phyloP scores from a whole-genome alignment of 345 rosid species.

The Schrenkiella parvula region DNA sequence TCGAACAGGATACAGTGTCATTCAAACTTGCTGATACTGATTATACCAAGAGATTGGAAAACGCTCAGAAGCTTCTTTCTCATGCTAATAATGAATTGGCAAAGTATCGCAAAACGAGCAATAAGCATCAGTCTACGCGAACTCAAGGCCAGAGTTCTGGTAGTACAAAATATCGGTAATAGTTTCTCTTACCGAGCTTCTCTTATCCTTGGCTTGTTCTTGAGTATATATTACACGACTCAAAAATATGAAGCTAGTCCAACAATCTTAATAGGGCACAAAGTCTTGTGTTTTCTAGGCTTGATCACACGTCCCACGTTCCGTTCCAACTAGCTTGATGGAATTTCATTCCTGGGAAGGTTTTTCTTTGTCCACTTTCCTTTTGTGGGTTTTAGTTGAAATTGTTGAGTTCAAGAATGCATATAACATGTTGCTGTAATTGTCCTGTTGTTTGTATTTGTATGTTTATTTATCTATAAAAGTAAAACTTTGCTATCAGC shows the following conservation, averaged over 20 bases:
- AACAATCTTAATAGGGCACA: not conserved
- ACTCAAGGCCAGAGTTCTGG: constrained; percentile 35
- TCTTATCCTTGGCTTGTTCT: constrained; percentile 1
- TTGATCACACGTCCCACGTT: constrained; percentile 3
- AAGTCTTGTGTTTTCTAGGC: not conserved
- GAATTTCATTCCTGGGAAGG: not conserved
- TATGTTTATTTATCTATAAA: constrained; percentile 5
- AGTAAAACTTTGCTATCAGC: not conserved
- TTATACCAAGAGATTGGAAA: constrained; percentile 40
- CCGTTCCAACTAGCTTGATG: not conserved
- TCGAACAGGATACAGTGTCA: constrained; percentile 42
- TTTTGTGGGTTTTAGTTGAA: too few species aligned
- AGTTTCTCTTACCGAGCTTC: not conserved
- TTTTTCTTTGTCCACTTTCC: too few species aligned
- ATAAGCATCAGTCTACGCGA: constrained; percentile 33
- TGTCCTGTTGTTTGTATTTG: not conserved
- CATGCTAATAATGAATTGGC: constrained; percentile 53
- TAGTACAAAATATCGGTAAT: constrained; percentile 35
- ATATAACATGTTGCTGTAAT: constrained; percentile 4
- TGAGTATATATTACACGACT: not conserved
- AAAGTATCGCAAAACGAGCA: constrained; percentile 40
- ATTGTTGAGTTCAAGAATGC: constrained; percentile 4
- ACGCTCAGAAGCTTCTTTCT: constrained; percentile 55
- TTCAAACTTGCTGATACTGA: constrained; percentile 35
- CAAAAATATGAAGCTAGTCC: not conserved